Conservation (phyloP, 306 rosid genomes). For the Fragaria ananassa region DNA sequence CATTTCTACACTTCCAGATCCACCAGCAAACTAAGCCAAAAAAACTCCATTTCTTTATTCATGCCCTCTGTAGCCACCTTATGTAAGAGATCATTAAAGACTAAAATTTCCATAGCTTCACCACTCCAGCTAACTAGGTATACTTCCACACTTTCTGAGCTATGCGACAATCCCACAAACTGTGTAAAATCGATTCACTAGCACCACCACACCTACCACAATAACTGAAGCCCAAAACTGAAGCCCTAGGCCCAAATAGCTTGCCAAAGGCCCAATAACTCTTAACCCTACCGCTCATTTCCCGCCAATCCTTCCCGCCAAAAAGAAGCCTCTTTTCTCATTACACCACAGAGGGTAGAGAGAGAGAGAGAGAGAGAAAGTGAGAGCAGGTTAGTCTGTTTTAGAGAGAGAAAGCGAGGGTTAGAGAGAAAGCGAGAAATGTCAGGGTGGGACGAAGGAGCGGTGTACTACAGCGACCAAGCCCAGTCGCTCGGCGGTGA, state of each 20-base stretch:
- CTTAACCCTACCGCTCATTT: constrained; percentile 19
- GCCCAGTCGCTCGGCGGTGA: constrained; percentile 74
- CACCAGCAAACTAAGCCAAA: too few relatives aligned
- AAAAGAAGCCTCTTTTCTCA: constrained; percentile 7
- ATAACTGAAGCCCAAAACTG: not conserved
- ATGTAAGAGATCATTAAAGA: too few relatives aligned
- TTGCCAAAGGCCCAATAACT: not conserved
- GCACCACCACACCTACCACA: too few relatives aligned
- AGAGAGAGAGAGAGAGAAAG: not conserved
- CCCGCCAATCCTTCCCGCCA: constrained; percentile 59
- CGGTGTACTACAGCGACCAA: constrained; percentile 88
- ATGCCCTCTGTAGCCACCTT: too few relatives aligned
- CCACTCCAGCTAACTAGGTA: too few relatives aligned
- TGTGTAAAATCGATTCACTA: too few relatives aligned
- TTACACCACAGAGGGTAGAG: not conserved
- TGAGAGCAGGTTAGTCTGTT: not conserved
- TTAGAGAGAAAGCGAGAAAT: constrained; percentile 24
- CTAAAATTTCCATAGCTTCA: too few relatives aligned
- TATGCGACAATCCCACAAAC: too few relatives aligned
- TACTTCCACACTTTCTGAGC: too few relatives aligned
- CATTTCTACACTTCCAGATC: too few relatives aligned
- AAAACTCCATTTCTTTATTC: too few relatives aligned
- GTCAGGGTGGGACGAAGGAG: constrained; percentile 99
- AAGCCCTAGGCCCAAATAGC: not conserved
- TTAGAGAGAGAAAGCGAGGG: not conserved